Conservation (phyloP, 176 grass and related monocot species). For the Hordeum marinum region DNA sequence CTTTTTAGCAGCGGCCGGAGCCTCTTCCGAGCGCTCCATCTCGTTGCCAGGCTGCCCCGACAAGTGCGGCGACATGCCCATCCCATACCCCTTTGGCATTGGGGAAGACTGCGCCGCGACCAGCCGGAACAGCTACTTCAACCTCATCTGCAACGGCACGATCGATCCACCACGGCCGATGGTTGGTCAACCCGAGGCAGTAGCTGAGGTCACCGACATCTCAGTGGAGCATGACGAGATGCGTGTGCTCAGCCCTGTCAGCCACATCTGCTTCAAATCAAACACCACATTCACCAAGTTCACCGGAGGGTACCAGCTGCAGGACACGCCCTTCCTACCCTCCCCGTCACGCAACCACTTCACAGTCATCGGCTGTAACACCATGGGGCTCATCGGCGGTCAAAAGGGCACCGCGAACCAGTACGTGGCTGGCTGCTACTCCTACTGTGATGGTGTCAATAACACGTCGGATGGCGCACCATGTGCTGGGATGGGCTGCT, state of each 20-base stretch:
- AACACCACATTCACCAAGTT: not conserved
- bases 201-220: not conserved
- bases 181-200: not conserved
- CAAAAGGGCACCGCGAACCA: not conserved
- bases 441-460: not conserved
- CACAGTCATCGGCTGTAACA: not conserved
- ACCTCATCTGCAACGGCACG: not conserved
- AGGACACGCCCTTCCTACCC: not conserved
- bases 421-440: not conserved
- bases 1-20: not conserved
- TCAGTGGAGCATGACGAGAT: not conserved
- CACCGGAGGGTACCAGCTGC: not conserved
- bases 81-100: slow-evolving; percentile 14
- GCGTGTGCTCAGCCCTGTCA: not conserved
- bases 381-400: not conserved
- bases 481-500: slow-evolving; percentile 10
- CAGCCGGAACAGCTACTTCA: not conserved
- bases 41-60: slow-evolving; percentile 13
- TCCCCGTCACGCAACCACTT: not conserved
- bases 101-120: not conserved
- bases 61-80: not conserved
- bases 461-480: not conserved
- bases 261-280: not conserved
- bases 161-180: not conserved
- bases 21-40: not conserved